Conservation (phyloP, 2,329 filamentous ascomycete genomes). For the Metarhizium robertsii region DNA sequence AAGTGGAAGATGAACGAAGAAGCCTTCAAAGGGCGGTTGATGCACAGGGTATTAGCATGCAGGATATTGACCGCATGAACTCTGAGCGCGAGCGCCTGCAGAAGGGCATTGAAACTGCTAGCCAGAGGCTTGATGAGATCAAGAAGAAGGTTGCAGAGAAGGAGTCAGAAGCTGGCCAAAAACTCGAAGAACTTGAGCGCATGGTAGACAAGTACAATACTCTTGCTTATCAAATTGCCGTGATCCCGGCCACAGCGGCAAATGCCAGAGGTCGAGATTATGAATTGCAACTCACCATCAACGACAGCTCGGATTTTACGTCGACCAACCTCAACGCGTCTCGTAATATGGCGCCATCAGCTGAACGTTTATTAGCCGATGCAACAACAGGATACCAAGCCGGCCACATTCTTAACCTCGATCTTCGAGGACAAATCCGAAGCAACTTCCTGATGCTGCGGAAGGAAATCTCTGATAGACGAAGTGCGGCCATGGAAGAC, state of each 20-base stretch:
- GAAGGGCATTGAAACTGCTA: conserved; percentile 71
- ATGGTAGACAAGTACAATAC: conserved; percentile 89
- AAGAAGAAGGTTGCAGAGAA: conserved; percentile 77
- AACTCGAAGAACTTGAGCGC: conserved; percentile 86
- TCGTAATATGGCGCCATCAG: conserved; percentile 29
- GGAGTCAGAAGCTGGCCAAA: conserved; percentile 76
- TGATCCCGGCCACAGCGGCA: conserved; percentile 75
- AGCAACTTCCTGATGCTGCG: conserved; percentile 67
- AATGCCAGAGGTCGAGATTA: conserved; percentile 82
- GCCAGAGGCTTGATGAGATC: conserved; percentile 69
- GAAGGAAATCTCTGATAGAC: conserved; percentile 86
- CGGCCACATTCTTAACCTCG: conserved; percentile 77
- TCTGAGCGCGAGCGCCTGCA: conserved; percentile 90
- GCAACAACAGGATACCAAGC: conserved; percentile 81
- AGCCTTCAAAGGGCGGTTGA: conserved; percentile 80
- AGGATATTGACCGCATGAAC: conserved; percentile 99
- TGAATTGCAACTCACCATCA: conserved; percentile 76
- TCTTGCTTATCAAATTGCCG: conserved; percentile 81
- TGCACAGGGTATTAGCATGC: conserved; percentile 87
- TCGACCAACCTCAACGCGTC: conserved; percentile 46
- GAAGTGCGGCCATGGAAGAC: conserved; percentile 71
- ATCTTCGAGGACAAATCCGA: conserved; percentile 76
- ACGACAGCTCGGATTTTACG: conserved; percentile 67
- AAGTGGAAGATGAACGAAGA: conserved; percentile 73
- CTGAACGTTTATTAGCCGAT: conserved; percentile 73